Evolutionary conservation across 768 basidiomycete species (phyloP), one percentile per base, ranked within the genome.

Genomic region (Tephrocybe sp.): DNA sequence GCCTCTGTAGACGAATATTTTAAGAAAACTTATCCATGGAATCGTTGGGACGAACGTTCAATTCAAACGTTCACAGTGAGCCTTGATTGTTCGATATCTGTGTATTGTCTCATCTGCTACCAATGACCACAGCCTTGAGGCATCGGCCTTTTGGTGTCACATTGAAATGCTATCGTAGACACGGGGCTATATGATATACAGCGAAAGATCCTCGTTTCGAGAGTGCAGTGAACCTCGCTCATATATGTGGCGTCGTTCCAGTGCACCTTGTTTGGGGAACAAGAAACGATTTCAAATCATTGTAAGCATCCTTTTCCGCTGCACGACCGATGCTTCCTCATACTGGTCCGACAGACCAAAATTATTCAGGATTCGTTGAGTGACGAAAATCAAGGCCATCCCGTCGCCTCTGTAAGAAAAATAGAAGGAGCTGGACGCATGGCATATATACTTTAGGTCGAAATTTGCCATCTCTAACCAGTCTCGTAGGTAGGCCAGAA

Each of bases 251-350:
- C 43, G 51, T 57, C 0, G 38, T 77, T 6, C 74, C 78, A 17
- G 55, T 78, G 7, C 79, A 81, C 56, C 42, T 78, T 23, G 70
- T 81, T n/a, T 80, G 77, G 74, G 77, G 75, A 24, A 65, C 61
- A 5, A 59, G 63, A n/a, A 68, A 70, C 28, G 74, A 78, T 36
- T 30, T 30, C 28, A 30, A 30, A 11, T 55, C 77, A n/a, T 63
- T 79, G 78, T 79, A 43, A 34, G 34, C 43, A 47, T 51, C 23
- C 25, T 36, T 38, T 34, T 45, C n/a, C n/a, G n/a, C n/a, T 37
- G 28, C 28, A 30, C 5, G 28, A 30, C 11, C 11, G 28, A n/a
- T n/a, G 28, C 28, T 30, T 30, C 11, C 11, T 30, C 28, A 5
- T 30, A 5, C 5, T 30, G 28, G 5, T 30, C 11, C 5, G 11